Base-by-base conservation (phyloP, 345 rosid genomes). In the Populus simonii region DNA sequence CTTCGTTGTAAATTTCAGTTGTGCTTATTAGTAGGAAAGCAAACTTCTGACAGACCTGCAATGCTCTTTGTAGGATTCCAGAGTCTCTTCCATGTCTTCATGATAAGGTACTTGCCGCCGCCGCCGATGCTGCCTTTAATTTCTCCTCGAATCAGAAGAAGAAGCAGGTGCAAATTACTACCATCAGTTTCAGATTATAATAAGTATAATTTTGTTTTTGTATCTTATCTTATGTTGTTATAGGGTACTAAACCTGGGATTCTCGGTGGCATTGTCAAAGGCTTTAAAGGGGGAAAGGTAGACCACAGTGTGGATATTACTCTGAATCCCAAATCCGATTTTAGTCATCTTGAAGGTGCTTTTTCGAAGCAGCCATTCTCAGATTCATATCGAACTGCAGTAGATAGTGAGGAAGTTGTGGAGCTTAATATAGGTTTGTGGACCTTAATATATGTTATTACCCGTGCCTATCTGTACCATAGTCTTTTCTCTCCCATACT, bases 161-260 rank as follows among this genome's bases (percentile, higher is more conserved):
- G 68, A 72, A 76, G 47, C 80, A 81, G 83, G 83, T 81, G 31
- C 73, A 76, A 41, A 35, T 80, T 66, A 66, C n/a, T 67, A 11
- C 6, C 49, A 31, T 9, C 23, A n/a, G 39, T 20, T 55, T 38
- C 23, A 27, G 10, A 49, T 5, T 68, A 2, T 23, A 51, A 15
- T 43, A 61, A 25, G 15, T 39, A 8, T 39, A 8, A 65, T 69
- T 76, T 12, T 70, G 20, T n/a, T 31, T 49, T 53, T 68, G 15
- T 61, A 11, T 35, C 77, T 73, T 55, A 72, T 70, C 57, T 33
- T 66, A 20, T 78, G 55, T 78, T 79, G 17, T 68, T 49, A 22
- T 81, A 89, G 91, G 85, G 73, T 47, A 31, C 39, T 43, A 82
- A 84, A 68, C 67, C 83, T 27, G 87, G 88, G 66, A 84, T 87